A percentile compares a stretch with the other conserved stretches of the same genome.
Evolutionary conservation across 2,329 filamentous ascomycete genomes (phyloP).

Genomic region (Fusarium cicatricum): DNA sequence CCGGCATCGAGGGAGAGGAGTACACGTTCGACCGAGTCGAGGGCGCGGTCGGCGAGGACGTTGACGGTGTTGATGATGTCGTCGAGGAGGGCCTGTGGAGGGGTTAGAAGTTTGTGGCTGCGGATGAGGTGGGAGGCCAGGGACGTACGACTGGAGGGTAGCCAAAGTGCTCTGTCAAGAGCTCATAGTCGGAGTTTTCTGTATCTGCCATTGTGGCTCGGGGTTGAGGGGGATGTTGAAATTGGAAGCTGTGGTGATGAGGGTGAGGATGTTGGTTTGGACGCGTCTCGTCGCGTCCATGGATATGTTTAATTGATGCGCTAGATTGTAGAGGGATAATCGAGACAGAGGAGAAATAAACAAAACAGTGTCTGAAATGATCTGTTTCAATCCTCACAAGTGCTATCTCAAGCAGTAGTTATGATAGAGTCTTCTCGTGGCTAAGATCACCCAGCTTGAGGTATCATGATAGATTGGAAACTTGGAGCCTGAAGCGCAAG

Average conservation of each 20-base stretch:
- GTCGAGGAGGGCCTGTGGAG: constrained; percentile 82
- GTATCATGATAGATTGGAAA: constrained; percentile 6
- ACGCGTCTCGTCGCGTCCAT: constrained; percentile 33
- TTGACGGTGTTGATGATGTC: constrained; percentile 98
- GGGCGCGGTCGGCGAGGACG: constrained; percentile 87
- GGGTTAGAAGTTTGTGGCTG: not conserved
- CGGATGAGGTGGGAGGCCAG: not conserved
- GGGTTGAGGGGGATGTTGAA: constrained; percentile 7
- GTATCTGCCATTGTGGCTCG: constrained; percentile 43
- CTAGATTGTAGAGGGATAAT: no score
- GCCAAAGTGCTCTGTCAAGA: constrained; percentile 94
- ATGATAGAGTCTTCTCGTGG: no score
- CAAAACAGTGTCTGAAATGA: no score
- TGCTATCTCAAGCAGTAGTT: no score
- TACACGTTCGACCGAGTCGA: constrained; percentile 86
- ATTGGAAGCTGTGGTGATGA: constrained; percentile 13
- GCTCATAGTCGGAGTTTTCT: constrained; percentile 63
- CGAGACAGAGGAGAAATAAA: no score
- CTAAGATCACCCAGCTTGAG: not conserved
- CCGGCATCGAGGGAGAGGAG: constrained; percentile 77
- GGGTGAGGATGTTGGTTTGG: not conserved
- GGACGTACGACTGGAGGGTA: constrained; percentile 86
- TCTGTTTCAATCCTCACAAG: no score
- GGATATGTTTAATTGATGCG: constrained; percentile 11
- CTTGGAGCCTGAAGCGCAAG: constrained; percentile 31